Base-by-base conservation (phyloP, 257 asterid species). In the Knoxia roxburghii region DNA sequence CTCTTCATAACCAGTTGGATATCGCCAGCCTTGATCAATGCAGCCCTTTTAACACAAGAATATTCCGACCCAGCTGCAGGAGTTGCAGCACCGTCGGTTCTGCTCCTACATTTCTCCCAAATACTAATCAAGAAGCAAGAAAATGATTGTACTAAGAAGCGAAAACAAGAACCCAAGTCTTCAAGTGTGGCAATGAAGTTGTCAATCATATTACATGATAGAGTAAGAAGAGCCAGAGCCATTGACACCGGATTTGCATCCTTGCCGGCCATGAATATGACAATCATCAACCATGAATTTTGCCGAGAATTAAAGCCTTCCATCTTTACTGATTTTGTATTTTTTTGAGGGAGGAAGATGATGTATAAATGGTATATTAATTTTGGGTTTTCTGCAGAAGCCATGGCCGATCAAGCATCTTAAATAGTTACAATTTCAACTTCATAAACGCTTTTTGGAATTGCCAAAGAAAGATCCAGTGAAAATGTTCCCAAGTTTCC, bases 1-100 rank as follows among this genome's bases (percentile, higher is more conserved):
- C 39, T 79, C 67, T 74, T 75, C 84, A 84, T 73, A 49, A 78
- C 81, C 17, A 70, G n/a, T 52, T 46, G 81, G 14, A 75, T 51
- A 13, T 79, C 87, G 32, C 67, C 80, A n/a, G n/a, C n/a, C 27
- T 61, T 20, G 11, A 55, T 20, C 63, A 75, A 4, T 20, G 3
- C 1, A 2, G 55, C 30, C 11, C 45, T 43, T 24, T 18, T 33
- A 20, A 8, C 20, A 37, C 7, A 14, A 29, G 18, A n/a, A n/a
- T n/a, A n/a, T n/a, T n/a, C n/a, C n/a, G n/a, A n/a, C n/a, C 27
- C 5, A 11, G 50, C 1, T 27, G 52, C 21, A 39, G 24, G 53
- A 2, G 27, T 14, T 46, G 65, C 57, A 3, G 48, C 18, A 54
- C n/a, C 50, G 10, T 0, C 54, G 13, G 13, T n/a, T 39, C 57